These are phyloP conservation scores for Dendrobium huoshanense DNA, from an alignment of 106 monocot species.

Conservation along the genomic window DNA sequence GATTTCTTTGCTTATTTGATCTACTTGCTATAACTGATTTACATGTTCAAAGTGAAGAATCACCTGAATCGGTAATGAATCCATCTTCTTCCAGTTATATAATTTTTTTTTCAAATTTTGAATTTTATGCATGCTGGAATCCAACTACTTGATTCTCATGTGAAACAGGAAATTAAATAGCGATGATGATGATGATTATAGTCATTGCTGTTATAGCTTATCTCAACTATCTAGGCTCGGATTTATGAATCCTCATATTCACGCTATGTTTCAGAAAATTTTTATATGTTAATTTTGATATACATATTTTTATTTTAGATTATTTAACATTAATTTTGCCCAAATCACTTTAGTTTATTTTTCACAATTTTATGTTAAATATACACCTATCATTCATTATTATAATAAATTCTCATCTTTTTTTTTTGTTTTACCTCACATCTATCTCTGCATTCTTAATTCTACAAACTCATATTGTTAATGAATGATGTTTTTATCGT, in stretches of 20 bases:
- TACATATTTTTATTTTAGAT: neutral
- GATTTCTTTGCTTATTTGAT: too few relatives aligned
- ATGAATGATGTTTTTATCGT: neutral
- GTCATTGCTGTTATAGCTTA: neutral
- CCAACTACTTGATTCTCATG: neutral
- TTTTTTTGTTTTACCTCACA: neutral
- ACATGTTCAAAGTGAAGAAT: neutral
- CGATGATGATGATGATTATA: neutral
- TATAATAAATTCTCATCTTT: too few relatives aligned
- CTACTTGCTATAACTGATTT: too few relatives aligned
- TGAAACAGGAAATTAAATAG: neutral
- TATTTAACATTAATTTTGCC: neutral
- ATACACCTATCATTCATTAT: neutral
- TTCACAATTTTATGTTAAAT: neutral
- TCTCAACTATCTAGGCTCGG: neutral
- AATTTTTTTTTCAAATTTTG: neutral
- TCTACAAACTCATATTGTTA: neutral
- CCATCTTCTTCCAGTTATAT: neutral
- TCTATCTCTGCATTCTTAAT: neutral
- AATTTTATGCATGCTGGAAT: neutral
- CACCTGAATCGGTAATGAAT: neutral
- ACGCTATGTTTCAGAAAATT: neutral
- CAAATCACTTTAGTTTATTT: neutral
- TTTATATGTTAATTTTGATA: neutral
- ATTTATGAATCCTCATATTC: neutral